Evolutionary conservation across 192 early-diverging fungal species (phyloP), one percentile per base, ranked within the genome.

Genomic region (Coemansia sp.): DNA sequence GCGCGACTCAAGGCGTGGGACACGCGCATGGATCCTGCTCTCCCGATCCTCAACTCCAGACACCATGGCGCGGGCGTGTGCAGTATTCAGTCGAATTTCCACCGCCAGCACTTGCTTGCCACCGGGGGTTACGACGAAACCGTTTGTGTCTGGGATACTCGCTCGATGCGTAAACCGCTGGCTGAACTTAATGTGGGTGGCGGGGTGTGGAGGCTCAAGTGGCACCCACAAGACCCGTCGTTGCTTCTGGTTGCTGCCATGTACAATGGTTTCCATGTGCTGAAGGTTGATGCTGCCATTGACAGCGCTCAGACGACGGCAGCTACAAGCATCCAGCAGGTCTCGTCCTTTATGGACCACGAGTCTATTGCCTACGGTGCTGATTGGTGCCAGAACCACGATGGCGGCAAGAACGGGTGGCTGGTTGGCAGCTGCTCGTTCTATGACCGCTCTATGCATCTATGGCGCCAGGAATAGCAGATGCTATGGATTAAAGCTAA

Each of bases 71-170:
- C 93, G 56, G 97, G 97, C 8, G 95, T 99, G 0, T 94, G 91
- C 59, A 90, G 88, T 48, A 95, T 99, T 40, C 93, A 97, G 63
- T 90, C 90, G 1, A 89, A 90, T 67, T 92, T 93, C 36, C 89
- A 90, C 66, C 62, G 84, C 18, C 89, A 93, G 65, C 80, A 94
- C 71, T 76, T 91, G 22, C 69, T 99, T 41, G 93, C 91, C 2
- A 97, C 94, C 0, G 97, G 95, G 65, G 92, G 94, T 69, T 99
- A 99, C 65, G 95, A 99, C 73, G 95, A 97, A 48, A 83, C 86
- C 19, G 80, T 98, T 45, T 68, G 90, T 60, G 84, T 97, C 45
- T 99, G 97, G 97, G 97, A 99, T 71, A 92, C 87, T 6, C 87
- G 97, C 10, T 85, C 72, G 8, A 93, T 97, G 91, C 82, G 89